These are phyloP conservation scores for Trapa bicornis DNA, from an alignment of 345 rosid species.

Conservation along the genomic window DNA sequence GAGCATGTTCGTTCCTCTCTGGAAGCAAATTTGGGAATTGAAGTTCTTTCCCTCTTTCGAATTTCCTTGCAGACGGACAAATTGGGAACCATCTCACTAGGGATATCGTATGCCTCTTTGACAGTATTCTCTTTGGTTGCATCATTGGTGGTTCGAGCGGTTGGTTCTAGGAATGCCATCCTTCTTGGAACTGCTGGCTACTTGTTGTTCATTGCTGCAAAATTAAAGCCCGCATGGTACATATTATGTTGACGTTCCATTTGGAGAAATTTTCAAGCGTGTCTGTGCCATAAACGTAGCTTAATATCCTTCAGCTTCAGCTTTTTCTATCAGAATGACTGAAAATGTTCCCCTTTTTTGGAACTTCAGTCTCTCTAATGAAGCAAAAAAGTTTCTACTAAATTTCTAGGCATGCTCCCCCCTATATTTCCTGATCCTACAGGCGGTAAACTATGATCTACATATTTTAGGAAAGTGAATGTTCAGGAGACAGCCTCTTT, in stretches of 20 bases:
- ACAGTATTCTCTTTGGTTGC: constrained; percentile 72
- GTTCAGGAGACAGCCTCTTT: too few species aligned
- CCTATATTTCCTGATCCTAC: background rate
- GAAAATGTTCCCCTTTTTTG: background rate
- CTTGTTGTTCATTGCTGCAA: constrained; percentile 83
- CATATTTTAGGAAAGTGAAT: too few species aligned
- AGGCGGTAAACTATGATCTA: background rate
- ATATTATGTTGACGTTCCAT: background rate
- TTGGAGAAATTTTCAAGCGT: background rate
- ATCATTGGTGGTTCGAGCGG: constrained; percentile 57
- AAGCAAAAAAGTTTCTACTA: background rate
- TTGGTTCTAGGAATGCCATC: constrained; percentile 76
- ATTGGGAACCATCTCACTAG: constrained; percentile 76
- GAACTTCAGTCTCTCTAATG: background rate
- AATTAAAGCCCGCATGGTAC: constrained; percentile 77
- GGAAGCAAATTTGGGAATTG: background rate
- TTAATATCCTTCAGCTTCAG: background rate
- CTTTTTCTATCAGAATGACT: background rate
- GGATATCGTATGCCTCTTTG: constrained; percentile 75
- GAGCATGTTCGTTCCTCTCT: too few species aligned
- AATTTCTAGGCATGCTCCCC: background rate
- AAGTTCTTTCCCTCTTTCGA: background rate
- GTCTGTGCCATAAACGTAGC: background rate
- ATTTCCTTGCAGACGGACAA: constrained; percentile 34
- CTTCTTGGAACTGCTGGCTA: constrained; percentile 81